Evolutionary conservation across 1,284 basidiomycete genomes (phyloP).

Genomic region (Mrakiaceae sp.): DNA sequence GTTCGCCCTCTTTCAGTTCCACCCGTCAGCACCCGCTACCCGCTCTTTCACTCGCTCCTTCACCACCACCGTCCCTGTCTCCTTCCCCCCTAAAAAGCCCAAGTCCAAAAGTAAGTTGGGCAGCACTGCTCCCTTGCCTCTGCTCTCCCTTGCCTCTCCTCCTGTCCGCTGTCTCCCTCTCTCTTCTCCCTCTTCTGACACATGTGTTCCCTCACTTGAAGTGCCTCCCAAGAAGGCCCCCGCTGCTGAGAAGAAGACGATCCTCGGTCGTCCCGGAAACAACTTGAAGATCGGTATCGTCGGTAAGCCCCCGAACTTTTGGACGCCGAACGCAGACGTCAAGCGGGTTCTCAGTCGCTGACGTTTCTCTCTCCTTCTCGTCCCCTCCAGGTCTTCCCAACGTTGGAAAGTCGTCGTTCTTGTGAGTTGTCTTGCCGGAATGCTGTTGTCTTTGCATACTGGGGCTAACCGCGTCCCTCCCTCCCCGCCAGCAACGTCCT

Average conservation of each 20-base stretch:
- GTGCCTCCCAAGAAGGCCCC: constrained; percentile 68
- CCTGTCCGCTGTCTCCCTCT: background rate
- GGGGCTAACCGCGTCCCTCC: constrained; percentile 24
- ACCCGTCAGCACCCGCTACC: too few relatives aligned
- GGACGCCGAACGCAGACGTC: constrained; percentile 16
- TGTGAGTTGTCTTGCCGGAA: constrained; percentile 28
- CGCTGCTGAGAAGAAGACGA: constrained; percentile 63
- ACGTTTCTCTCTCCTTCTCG: constrained; percentile 15
- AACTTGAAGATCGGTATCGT: constrained; percentile 83
- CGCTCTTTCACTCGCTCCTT: constrained; percentile 5
- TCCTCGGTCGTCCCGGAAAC: constrained; percentile 82
- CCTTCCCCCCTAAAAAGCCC: background rate
- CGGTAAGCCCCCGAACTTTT: constrained; percentile 45
- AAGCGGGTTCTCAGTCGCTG: background rate
- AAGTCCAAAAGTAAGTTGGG: background rate
- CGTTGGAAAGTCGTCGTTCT: constrained; percentile 87
- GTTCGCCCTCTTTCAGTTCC: too few relatives aligned
- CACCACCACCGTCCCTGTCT: background rate
- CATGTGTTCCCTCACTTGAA: constrained; percentile 27
- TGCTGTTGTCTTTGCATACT: background rate
- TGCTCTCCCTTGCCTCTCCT: background rate
- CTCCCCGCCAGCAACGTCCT: constrained; percentile 56
- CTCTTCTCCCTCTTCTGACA: background rate
- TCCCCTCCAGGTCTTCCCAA: constrained; percentile 62
- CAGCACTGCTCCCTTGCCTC: background rate